phyloP scores from a whole-genome alignment of 2,329 filamentous ascomycete genomes.

The Alternaria hordeiaustralica region DNA sequence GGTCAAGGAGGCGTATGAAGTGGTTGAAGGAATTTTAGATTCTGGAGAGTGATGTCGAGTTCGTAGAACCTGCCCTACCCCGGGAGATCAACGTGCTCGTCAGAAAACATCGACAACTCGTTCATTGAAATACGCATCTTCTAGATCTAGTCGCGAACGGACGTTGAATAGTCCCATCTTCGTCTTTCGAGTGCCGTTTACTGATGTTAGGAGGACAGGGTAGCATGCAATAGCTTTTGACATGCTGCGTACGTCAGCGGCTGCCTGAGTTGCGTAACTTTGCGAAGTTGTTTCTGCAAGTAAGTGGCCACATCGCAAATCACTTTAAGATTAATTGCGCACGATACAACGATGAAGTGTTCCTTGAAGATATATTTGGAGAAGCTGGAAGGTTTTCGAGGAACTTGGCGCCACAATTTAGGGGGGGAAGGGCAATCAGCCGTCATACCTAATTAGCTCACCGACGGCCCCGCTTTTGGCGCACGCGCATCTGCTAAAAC shows the following conservation, averaged over 20 bases:
- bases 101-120: no score
- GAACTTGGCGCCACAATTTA: not conserved
- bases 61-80: no score
- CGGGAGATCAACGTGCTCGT: no score
- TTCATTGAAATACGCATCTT: not conserved
- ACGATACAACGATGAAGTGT: not conserved
- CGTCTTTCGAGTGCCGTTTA: no score
- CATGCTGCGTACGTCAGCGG: not conserved
- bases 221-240: not conserved
- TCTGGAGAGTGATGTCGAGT: not conserved
- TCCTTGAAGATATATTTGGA: not conserved
- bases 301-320: no score
- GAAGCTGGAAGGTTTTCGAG: not conserved
- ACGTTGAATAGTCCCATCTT: not conserved
- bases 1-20: not conserved
- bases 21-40: not conserved
- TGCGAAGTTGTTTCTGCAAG: not conserved
- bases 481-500: not conserved
- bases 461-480: not conserved
- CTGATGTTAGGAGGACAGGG: not conserved
- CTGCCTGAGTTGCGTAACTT: not conserved
- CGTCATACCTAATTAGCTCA: not conserved
- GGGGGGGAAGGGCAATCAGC: not conserved
- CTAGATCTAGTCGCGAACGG: not conserved
- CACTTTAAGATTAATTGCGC: rapidly evolving